Conservation (phyloP, 2,329 filamentous ascomycete genomes). For the Cladosporium sp. region DNA sequence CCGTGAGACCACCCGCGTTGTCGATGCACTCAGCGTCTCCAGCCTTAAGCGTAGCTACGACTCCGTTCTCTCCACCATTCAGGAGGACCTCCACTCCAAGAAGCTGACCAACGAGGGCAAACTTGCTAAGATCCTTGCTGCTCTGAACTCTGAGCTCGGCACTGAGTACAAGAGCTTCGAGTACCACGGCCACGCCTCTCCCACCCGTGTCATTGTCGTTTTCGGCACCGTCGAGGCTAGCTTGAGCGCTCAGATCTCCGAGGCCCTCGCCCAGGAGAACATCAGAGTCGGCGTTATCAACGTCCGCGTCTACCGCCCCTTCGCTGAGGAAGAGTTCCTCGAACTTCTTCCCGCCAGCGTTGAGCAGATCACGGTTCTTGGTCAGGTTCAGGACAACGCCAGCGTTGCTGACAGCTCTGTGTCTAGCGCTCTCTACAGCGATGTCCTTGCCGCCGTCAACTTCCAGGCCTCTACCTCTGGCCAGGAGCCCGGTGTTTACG, state of each 20-base stretch:
- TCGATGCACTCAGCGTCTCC: constrained; percentile 71
- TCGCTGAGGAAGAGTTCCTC: constrained; percentile 91
- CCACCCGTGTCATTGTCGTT: constrained; percentile 80
- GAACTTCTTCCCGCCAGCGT: constrained; percentile 70
- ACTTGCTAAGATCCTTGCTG: constrained; percentile 62
- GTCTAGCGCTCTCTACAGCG: constrained; percentile 84
- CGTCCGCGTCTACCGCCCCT: constrained; percentile 90
- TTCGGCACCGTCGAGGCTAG: constrained; percentile 92
- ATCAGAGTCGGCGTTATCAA: constrained; percentile 81
- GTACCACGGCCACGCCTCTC: constrained; percentile 76
- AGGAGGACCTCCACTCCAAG: constrained; percentile 44
- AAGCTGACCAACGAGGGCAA: constrained; percentile 67
- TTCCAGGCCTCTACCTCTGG: constrained; percentile 65
- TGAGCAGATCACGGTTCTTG: constrained; percentile 75
- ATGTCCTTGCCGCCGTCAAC: constrained; percentile 78
- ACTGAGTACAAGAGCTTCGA: constrained; percentile 92
- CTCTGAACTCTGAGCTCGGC: constrained; percentile 85
- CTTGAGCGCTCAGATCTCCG: constrained; percentile 74
- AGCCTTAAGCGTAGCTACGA: constrained; percentile 66
- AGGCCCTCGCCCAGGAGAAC: constrained; percentile 65
- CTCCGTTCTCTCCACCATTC: constrained; percentile 60
- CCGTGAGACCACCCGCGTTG: constrained; percentile 73
- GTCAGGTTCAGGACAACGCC: constrained; percentile 73
- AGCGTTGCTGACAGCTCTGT: constrained; percentile 69
- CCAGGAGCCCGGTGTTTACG: constrained; percentile 61